Conservation (phyloP, 2,329 filamentous ascomycete species). For the Fusarium napiforme region DNA sequence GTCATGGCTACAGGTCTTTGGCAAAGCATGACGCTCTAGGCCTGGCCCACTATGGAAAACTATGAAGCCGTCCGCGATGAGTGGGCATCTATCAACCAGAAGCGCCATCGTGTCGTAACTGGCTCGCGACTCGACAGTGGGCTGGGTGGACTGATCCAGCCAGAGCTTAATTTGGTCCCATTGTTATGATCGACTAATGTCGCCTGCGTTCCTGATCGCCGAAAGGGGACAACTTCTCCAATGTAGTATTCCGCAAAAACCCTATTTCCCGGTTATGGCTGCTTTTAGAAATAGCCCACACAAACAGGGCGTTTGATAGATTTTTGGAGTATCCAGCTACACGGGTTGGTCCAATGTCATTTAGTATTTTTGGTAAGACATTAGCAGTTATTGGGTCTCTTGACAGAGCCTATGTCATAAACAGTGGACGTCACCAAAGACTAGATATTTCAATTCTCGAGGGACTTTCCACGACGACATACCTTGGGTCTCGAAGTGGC, state of each 20-base stretch:
- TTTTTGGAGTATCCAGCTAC: background rate
- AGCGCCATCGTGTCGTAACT: conserved; percentile 15
- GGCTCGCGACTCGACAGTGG: background rate
- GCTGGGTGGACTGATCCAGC: conserved; percentile 21
- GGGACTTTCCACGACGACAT: background rate
- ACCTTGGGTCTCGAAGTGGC: background rate
- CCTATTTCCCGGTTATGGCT: conserved; percentile 9
- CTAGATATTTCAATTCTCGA: background rate
- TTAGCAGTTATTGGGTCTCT: background rate
- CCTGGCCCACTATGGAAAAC: conserved; percentile 26
- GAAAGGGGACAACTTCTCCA: background rate
- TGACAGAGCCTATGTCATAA: background rate
- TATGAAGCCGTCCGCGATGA: conserved; percentile 24
- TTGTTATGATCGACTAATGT: background rate
- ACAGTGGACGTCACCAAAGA: background rate
- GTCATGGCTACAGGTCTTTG: conserved; percentile 9
- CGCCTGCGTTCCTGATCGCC: conserved; percentile 18
- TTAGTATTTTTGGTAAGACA: background rate
- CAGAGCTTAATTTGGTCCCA: conserved; percentile 19
- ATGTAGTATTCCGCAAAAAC: conserved; percentile 5
- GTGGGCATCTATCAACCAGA: conserved; percentile 4
- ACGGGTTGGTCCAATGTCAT: background rate
- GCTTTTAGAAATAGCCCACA: conserved; percentile 5
- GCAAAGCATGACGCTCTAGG: conserved; percentile 6
- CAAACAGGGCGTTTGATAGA: background rate